Evolutionary conservation across 352 stramenopile species (phyloP).

Genomic region (Thalassiosira sp.): DNA sequence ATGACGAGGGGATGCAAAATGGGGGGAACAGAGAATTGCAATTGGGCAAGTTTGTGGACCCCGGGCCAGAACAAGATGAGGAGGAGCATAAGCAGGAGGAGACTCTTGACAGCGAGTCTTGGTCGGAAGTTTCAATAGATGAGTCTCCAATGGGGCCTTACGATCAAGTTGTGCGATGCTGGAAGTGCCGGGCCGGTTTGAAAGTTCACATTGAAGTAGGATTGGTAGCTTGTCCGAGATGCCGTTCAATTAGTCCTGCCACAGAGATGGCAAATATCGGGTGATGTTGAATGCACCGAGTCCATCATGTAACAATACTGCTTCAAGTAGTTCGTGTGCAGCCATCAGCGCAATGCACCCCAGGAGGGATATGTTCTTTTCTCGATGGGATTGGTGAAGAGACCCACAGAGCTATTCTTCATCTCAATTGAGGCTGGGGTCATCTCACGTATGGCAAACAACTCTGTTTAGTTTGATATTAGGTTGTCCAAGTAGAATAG

Average conservation of each 20-base stretch:
- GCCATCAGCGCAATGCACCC: neutral
- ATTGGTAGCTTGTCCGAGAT: constrained; percentile 43
- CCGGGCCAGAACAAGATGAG: constrained; percentile 6
- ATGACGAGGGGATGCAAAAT: constrained; percentile 4
- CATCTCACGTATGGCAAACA: too few relatives aligned
- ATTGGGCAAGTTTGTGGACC: constrained; percentile 25
- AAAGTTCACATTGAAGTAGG: constrained; percentile 31
- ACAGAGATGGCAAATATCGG: constrained; percentile 20
- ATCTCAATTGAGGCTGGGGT: too few relatives aligned
- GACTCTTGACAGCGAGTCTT: neutral
- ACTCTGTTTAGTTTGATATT: too few relatives aligned
- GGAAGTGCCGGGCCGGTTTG: constrained; percentile 26
- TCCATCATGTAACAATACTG: too few relatives aligned
- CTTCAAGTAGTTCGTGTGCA: neutral
- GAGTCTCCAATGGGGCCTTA: constrained; percentile 17
- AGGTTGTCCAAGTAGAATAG: too few relatives aligned
- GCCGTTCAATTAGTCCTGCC: constrained; percentile 27
- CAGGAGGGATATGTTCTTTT: neutral
- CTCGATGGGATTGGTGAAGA: neutral
- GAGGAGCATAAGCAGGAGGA: constrained; percentile 25
- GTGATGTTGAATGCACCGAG: neutral
- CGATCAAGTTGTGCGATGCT: constrained; percentile 29
- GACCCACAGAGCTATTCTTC: constrained; percentile 56
- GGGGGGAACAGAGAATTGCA: constrained; percentile 13
- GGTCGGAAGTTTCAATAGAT: constrained; percentile 7